Evolutionary conservation across 495 filamentous ascomycete genomes (phyloP), one percentile per base, ranked within the genome.

Genomic region (Hypoxylon rickii): DNA sequence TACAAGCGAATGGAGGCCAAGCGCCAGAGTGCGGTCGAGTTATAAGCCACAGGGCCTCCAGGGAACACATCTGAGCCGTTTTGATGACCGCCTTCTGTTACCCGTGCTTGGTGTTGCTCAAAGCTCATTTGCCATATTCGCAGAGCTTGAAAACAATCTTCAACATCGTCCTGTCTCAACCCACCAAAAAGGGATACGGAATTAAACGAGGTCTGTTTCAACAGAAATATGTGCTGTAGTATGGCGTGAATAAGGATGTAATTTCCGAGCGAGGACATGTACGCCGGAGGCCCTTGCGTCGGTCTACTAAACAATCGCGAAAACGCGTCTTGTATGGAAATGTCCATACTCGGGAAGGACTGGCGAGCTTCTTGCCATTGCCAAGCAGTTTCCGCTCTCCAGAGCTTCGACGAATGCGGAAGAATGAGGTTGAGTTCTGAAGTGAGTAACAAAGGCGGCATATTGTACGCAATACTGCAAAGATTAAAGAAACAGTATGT

Each of bases 181-280:
- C 78, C 76, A 18, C 77, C 74, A 20, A 77, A 81, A 0, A 73
- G 66, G 0, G 78, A 77, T 32, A 57, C 72, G 44, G 63, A 63
- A 5, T 71, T 72, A 18, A 75, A 73, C 0, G 76, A 80, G 3
- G 82, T 79, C 54, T 89, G 82, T 40, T 85, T 86, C 26, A 85
- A 73, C 12, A 86, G 50, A 67, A 83, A 89, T 19, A 89, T 87
- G 38, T 87, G 82, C 55, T 89, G 86, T 11, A 88, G 76, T 44
- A 89, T 68, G 0, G 84, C 86, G 55, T 86, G 81, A 29, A 89
- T 87, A 3, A 89, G 77, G 3, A 85, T 77, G 53, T 88, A 88
- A 53, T 84, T 84, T 12, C 85, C 86, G 0, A 88, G 73, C 0
- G 84, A 83, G 6, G 85, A 85, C 64, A 69, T 75, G 55, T 80